These are phyloP conservation scores for Glarea lozoyensis DNA, from an alignment of 495 filamentous ascomycete genomes.

Conservation along the genomic window DNA sequence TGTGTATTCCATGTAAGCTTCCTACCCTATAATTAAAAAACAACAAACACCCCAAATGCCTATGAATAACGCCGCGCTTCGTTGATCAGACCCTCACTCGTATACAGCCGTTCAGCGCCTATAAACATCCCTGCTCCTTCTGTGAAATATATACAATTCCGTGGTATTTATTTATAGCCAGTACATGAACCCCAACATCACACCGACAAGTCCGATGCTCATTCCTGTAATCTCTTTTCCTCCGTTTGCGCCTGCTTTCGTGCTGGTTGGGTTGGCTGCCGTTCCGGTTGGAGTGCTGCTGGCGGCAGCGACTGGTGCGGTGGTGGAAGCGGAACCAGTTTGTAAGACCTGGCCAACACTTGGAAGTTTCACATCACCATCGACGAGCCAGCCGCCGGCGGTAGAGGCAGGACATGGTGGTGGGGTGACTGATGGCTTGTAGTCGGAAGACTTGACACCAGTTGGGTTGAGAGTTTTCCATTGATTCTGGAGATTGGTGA, in stretches of 20 bases:
- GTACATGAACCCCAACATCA: conserved; percentile 45
- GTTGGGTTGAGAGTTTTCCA: conserved; percentile 68
- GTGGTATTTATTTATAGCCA: conserved; percentile 34
- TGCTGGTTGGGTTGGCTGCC: conserved; percentile 10
- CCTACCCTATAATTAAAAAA: background rate
- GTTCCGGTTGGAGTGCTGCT: conserved; percentile 14
- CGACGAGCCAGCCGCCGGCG: conserved; percentile 58
- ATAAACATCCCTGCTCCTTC: too few relatives aligned
- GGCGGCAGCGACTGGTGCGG: background rate
- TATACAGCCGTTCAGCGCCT: too few relatives aligned
- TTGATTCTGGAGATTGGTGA: conserved; percentile 62
- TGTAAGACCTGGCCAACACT: conserved; percentile 50
- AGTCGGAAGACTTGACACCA: conserved; percentile 54
- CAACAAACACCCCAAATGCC: background rate
- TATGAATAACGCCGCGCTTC: conserved; percentile 4
- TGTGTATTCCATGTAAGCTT: background rate
- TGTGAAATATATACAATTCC: conserved; percentile 1
- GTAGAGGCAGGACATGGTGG: conserved; percentile 66
- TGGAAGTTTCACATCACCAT: conserved; percentile 59
- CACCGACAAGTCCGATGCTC: conserved; percentile 38
- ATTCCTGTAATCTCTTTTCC: conserved; percentile 44
- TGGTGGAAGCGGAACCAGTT: conserved; percentile 10
- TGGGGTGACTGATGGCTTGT: conserved; percentile 52
- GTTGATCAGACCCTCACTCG: too few relatives aligned
- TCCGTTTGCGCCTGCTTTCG: conserved; percentile 21